phyloP scores from a whole-genome alignment of 1,139 yeast genomes.

The Sugiyamaella sp. region DNA sequence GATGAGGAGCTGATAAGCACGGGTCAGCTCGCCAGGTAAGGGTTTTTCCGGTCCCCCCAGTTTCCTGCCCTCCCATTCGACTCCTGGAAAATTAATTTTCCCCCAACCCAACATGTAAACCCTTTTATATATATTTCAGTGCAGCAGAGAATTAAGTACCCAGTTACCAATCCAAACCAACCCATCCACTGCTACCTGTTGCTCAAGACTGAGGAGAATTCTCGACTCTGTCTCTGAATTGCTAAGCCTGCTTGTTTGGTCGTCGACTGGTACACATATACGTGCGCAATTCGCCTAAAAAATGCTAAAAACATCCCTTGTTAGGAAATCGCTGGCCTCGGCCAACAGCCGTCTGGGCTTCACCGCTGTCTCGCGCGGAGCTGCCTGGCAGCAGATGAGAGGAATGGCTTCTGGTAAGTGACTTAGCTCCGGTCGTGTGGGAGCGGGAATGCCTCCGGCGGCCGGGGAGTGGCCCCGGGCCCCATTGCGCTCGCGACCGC shows the following conservation, averaged over 20 bases:
- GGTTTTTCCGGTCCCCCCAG: background rate
- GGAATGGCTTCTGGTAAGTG: conserved; percentile 32
- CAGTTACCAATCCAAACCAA: background rate
- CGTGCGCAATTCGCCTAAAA: background rate
- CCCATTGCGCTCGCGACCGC: too few species aligned
- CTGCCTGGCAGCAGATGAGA: conserved; percentile 19
- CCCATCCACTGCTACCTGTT: too few species aligned
- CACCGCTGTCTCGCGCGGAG: conserved; percentile 12
- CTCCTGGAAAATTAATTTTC: background rate
- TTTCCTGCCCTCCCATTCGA: conserved; percentile 14
- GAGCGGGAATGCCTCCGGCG: background rate
- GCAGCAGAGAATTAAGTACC: background rate
- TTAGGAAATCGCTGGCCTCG: conserved; percentile 20
- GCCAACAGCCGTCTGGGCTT: conserved; percentile 17
- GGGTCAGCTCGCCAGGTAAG: conserved; percentile 4
- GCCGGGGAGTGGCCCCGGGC: conserved; percentile 1
- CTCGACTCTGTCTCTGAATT: background rate
- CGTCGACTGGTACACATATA: background rate
- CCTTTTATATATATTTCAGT: background rate
- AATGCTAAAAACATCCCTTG: conserved; percentile 22
- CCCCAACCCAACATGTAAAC: background rate
- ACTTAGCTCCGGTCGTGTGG: background rate
- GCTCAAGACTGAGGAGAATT: background rate
- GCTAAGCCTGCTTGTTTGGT: background rate
- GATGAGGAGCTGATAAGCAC: too few species aligned